Conservation (phyloP, 208 protist genomes). For the Trypanosoma vivax region DNA sequence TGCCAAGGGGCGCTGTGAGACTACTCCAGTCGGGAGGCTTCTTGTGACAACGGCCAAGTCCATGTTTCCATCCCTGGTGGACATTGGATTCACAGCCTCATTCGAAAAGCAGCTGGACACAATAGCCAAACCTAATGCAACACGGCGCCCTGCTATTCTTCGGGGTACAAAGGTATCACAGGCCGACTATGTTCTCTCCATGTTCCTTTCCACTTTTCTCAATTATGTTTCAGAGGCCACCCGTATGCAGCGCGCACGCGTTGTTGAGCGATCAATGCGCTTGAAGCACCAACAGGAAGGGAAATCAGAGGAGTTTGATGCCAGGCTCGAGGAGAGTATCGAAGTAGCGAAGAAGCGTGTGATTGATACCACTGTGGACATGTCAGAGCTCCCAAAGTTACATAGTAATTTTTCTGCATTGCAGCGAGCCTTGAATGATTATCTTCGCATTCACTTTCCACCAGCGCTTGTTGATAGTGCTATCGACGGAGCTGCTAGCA, state of each 20-base stretch:
- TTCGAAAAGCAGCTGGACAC: conserved; percentile 87
- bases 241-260: conserved; percentile 44
- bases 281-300: conserved; percentile 38
- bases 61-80: conserved; percentile 86
- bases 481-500: background rate
- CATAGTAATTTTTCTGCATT: conserved; percentile 80
- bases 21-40: conserved; percentile 67
- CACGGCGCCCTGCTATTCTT: conserved; percentile 1
- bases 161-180: conserved; percentile 27
- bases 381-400: conserved; percentile 35
- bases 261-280: conserved; percentile 58
- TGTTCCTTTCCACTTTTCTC: conserved; percentile 76
- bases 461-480: conserved; percentile 10
- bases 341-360: conserved; percentile 34
- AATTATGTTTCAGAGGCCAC: conserved; percentile 87
- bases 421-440: conserved; percentile 78
- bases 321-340: conserved; percentile 31
- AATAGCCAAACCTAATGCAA: conserved; percentile 66
- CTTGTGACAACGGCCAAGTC: conserved; percentile 60
- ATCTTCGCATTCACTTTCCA: conserved; percentile 74
- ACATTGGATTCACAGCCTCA: conserved; percentile 82
- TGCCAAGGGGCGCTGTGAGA: conserved; percentile 65
- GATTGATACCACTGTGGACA: conserved; percentile 43
- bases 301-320: conserved; percentile 16
- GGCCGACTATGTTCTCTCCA: conserved; percentile 80